Conservation (phyloP, 2,329 filamentous ascomycete species). For the Aspergillus brunneoviolaceus region DNA sequence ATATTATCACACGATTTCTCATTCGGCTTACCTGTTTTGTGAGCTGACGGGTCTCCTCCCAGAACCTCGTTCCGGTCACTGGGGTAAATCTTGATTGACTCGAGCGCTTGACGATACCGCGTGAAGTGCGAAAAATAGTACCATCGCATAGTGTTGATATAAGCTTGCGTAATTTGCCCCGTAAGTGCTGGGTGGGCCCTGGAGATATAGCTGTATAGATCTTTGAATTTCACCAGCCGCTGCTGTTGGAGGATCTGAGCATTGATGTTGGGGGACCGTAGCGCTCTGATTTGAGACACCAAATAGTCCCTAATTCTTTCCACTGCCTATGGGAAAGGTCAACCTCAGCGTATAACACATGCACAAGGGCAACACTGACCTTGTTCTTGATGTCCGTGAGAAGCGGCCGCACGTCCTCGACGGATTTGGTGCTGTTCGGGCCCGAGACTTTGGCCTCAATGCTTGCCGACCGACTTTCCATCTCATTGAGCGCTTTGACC, state of each 20-base stretch:
- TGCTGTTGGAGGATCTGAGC: constrained; percentile 96
- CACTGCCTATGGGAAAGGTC: constrained; percentile 59
- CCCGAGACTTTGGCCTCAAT: constrained; percentile 68
- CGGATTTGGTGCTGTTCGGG: constrained; percentile 67
- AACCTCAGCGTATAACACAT: constrained; percentile 5
- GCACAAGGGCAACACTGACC: constrained; percentile 44
- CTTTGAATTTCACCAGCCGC: constrained; percentile 82
- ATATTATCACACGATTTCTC: not conserved
- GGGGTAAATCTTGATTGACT: constrained; percentile 77
- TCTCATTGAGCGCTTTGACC: constrained; percentile 76
- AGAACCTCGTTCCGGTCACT: constrained; percentile 83
- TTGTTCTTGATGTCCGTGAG: constrained; percentile 81
- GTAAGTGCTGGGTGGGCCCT: constrained; percentile 79
- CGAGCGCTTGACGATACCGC: constrained; percentile 79
- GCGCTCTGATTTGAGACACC: constrained; percentile 88
- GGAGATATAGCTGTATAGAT: constrained; percentile 81
- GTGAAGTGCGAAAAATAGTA: constrained; percentile 92
- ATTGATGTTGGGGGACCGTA: constrained; percentile 94
- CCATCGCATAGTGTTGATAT: constrained; percentile 98
- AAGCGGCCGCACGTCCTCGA: constrained; percentile 80
- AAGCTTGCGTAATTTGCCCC: constrained; percentile 86
- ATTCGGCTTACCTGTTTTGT: constrained; percentile 52
- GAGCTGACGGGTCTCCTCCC: constrained; percentile 70
- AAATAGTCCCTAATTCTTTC: constrained; percentile 93
- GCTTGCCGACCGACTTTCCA: constrained; percentile 73